phyloP scores from a whole-genome alignment of 2,329 filamentous ascomycete species.

The Trichoderma sp. region DNA sequence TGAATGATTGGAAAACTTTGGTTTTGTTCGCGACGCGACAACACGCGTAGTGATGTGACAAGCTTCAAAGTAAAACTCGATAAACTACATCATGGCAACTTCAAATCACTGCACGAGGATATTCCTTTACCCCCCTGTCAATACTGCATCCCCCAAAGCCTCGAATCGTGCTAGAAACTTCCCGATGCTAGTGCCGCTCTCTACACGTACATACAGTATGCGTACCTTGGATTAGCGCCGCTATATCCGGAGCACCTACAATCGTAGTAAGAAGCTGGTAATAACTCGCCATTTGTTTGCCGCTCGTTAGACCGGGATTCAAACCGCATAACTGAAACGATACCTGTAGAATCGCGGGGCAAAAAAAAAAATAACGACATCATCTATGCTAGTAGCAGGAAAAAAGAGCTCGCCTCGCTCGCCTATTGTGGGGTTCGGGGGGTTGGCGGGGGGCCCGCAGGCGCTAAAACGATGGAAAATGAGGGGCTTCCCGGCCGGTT shows the following conservation, averaged over 20 bases:
- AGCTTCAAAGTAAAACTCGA: neutral
- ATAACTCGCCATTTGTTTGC: neutral
- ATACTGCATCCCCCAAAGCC: neutral
- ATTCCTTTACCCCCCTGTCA: neutral
- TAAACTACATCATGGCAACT: neutral
- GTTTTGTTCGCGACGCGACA: neutral
- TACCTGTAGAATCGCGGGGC: conserved; percentile 9
- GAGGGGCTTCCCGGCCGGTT: conserved; percentile 26
- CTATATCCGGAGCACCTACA: neutral
- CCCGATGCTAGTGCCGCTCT: conserved; percentile 17
- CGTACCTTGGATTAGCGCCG: neutral
- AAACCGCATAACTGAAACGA: neutral
- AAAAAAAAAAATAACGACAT: conserved; percentile 1
- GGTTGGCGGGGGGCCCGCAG: neutral
- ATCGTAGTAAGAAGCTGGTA: neutral
- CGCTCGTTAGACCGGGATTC: conserved; percentile 1
- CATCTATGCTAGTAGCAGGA: neutral
- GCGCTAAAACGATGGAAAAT: neutral
- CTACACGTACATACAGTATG: no score
- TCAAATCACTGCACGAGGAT: neutral
- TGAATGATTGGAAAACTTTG: no score
- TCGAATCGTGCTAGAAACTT: neutral
- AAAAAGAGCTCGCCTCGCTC: neutral
- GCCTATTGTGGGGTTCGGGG: neutral
- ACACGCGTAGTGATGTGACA: neutral